Evolutionary conservation across 306 rosid genomes (phyloP).

Genomic region (Medicago arabica): DNA sequence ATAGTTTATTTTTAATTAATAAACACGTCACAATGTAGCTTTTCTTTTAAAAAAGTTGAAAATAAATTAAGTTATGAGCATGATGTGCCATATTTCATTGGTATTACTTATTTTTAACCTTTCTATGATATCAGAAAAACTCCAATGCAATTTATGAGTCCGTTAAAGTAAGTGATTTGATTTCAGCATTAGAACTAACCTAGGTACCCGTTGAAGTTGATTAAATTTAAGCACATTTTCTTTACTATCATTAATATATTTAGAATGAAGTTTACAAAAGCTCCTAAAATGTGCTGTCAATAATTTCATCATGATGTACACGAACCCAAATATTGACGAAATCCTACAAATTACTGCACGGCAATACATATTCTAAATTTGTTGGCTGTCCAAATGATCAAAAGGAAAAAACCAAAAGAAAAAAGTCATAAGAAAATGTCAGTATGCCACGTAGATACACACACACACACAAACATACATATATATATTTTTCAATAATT

Average conservation of each 20-base stretch:
- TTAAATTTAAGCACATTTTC: too few relatives aligned
- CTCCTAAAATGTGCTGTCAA: background rate
- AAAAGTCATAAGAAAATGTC: slow-evolving; percentile 23
- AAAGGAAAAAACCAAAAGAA: slow-evolving; percentile 14
- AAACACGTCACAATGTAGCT: background rate
- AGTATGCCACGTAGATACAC: too few relatives aligned
- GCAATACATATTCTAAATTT: slow-evolving; percentile 23
- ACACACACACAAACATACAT: too few relatives aligned
- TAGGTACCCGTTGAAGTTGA: background rate
- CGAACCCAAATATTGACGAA: slow-evolving; percentile 32
- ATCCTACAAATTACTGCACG: slow-evolving; percentile 31
- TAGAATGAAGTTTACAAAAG: background rate
- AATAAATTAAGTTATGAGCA: background rate
- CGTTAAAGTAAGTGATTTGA: too few relatives aligned
- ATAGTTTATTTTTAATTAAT: background rate
- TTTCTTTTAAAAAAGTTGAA: background rate
- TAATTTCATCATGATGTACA: slow-evolving; percentile 24
- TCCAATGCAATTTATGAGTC: too few relatives aligned
- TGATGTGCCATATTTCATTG: background rate
- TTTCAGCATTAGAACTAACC: too few relatives aligned
- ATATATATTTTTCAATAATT: too few relatives aligned
- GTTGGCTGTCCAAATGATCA: slow-evolving; percentile 12
- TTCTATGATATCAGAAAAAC: too few relatives aligned
- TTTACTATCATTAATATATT: background rate
- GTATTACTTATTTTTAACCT: background rate